Evolutionary conservation across 768 basidiomycete genomes (phyloP).

Genomic region (Tricholoma hemisulphureum): DNA sequence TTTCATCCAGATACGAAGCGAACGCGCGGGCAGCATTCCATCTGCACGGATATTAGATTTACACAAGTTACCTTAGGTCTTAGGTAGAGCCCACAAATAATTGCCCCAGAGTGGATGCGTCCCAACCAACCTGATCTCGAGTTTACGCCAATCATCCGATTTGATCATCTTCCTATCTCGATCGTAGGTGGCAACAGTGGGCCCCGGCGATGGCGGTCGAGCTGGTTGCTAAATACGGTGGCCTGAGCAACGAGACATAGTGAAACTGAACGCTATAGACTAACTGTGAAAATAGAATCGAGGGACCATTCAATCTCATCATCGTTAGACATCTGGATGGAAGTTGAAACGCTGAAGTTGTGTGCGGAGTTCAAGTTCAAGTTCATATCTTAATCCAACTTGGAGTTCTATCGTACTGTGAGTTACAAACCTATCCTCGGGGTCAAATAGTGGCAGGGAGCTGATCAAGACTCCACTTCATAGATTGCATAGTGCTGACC

Average conservation of each 20-base stretch:
- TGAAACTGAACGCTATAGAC: constrained; percentile 12
- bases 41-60: constrained; percentile 34
- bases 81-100: constrained; percentile 49
- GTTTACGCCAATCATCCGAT: constrained; percentile 34
- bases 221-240: constrained; percentile 53
- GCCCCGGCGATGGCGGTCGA: constrained; percentile 65
- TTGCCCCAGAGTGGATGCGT: constrained; percentile 83
- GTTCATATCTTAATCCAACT: too few species aligned
- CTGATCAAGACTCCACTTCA: too few species aligned
- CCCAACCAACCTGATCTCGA: constrained; percentile 72
- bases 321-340: too few species aligned
- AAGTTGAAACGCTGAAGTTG: too few species aligned
- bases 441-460: too few species aligned
- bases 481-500: too few species aligned
- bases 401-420: too few species aligned
- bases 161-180: constrained; percentile 32
- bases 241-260: background rate
- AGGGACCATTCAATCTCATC: constrained; percentile 37
- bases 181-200: constrained; percentile 51
- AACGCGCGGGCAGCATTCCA: constrained; percentile 81
- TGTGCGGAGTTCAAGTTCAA: too few species aligned
- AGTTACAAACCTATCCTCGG: too few species aligned
- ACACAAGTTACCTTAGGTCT: background rate
- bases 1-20: constrained; percentile 64
- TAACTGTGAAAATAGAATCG: constrained; percentile 51